A percentile compares a stretch with the other conserved stretches of the same genome.
Evolutionary conservation across 371 early-diverging fungal genomes (phyloP).

Genomic region (Apophysomyces elegans): DNA sequence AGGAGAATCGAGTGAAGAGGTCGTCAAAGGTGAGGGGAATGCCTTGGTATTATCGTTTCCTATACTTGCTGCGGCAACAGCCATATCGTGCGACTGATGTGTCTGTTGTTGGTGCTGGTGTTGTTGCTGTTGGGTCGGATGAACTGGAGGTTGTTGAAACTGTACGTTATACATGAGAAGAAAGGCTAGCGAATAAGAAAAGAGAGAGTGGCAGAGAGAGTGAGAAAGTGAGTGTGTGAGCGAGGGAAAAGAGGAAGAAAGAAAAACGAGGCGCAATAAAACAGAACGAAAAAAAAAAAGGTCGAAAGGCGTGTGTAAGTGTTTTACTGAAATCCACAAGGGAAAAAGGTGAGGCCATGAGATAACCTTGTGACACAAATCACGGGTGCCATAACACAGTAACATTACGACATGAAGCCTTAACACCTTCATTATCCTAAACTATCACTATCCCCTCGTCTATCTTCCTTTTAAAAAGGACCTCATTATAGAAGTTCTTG

Average conservation of each 20-base stretch:
- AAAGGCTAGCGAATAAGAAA: neutral
- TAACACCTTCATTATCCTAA: neutral
- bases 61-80: conserved; percentile 18
- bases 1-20: conserved; percentile 43
- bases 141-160: conserved; percentile 26
- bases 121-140: conserved; percentile 18
- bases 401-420: neutral
- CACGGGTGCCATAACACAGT: neutral
- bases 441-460: neutral
- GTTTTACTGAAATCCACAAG: neutral
- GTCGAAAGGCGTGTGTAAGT: conserved; percentile 1
- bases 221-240: neutral
- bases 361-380: conserved; percentile 9
- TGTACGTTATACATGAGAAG: conserved; percentile 36
- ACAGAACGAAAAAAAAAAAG: conserved; percentile 11
- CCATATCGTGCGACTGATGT: conserved; percentile 15
- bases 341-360: neutral
- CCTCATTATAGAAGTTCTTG: too few relatives aligned
- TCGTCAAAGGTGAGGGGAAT: conserved; percentile 44
- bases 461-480: too few relatives aligned
- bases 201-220: conserved; percentile 7
- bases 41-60: conserved; percentile 28
- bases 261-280: neutral
- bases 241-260: conserved; percentile 13
- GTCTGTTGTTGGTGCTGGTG: conserved; percentile 25